These are phyloP conservation scores for Fusarium sulawesiense DNA, from an alignment of 2,329 filamentous ascomycete species.

Conservation along the genomic window DNA sequence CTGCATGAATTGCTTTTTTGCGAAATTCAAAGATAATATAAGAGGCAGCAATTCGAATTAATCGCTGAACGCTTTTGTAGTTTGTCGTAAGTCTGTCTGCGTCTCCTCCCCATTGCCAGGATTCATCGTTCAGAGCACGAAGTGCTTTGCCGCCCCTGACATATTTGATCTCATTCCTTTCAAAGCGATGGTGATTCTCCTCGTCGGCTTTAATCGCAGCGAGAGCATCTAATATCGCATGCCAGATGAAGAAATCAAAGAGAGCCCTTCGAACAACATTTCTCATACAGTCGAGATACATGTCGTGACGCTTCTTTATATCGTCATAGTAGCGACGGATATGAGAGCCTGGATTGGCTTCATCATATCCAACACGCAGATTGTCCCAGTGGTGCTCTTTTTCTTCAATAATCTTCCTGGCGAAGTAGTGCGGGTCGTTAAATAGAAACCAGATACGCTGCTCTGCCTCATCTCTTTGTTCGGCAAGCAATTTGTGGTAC, in stretches of 20 bases:
- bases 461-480: slow-evolving; percentile 21
- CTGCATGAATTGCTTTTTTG: slow-evolving; percentile 39
- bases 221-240: slow-evolving; percentile 1
- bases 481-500: slow-evolving; percentile 5
- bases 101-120: neutral
- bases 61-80: neutral
- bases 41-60: slow-evolving; percentile 31
- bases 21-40: slow-evolving; percentile 41
- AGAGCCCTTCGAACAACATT: slow-evolving; percentile 31
- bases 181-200: neutral
- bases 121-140: neutral
- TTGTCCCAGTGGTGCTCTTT: slow-evolving; percentile 43
- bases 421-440: slow-evolving; percentile 37
- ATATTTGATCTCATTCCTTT: neutral
- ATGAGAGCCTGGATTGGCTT: neutral
- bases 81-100: neutral
- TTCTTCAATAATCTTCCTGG: slow-evolving; percentile 27
- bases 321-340: slow-evolving; percentile 17
- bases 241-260: slow-evolving; percentile 40
- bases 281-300: slow-evolving; percentile 36
- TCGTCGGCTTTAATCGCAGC: neutral
- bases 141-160: neutral
- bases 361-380: slow-evolving; percentile 10
- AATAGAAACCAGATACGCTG: slow-evolving; percentile 34
- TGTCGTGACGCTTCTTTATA: neutral